phyloP scores from a whole-genome alignment of 805 yeast species.

The Candida parachauliodes region DNA sequence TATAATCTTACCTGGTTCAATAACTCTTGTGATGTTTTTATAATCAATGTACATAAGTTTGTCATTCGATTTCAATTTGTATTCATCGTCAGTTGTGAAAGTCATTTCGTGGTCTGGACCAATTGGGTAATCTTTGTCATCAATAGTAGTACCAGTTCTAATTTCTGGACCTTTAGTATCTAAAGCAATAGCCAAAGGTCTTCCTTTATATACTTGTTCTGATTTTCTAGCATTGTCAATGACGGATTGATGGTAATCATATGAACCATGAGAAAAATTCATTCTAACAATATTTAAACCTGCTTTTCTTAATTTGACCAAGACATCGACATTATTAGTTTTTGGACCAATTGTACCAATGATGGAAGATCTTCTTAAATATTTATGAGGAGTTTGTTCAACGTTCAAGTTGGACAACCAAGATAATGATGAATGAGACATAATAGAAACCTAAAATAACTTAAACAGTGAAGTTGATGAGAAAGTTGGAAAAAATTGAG shows the following conservation, averaged over 20 bases:
- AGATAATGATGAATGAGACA: slow-evolving; percentile 52
- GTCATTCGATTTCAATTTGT: slow-evolving; percentile 69
- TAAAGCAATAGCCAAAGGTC: slow-evolving; percentile 97
- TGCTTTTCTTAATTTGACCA: slow-evolving; percentile 88
- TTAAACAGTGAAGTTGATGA: background rate
- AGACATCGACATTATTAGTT: slow-evolving; percentile 83
- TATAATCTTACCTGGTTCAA: slow-evolving; percentile 81
- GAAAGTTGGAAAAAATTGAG: background rate
- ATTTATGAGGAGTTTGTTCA: slow-evolving; percentile 68
- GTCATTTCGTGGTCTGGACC: slow-evolving; percentile 84
- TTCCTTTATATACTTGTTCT: slow-evolving; percentile 84
- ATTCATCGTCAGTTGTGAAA: slow-evolving; percentile 86
- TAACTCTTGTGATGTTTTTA: slow-evolving; percentile 93
- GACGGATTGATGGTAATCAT: slow-evolving; percentile 96
- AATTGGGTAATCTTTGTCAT: slow-evolving; percentile 78
- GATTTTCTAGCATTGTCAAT: slow-evolving; percentile 95
- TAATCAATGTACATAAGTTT: slow-evolving; percentile 87
- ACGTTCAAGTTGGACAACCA: slow-evolving; percentile 84
- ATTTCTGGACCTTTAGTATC: slow-evolving; percentile 99
- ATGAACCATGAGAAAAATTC: slow-evolving; percentile 98
- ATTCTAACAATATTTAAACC: slow-evolving; percentile 97
- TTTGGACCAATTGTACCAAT: slow-evolving; percentile 99
- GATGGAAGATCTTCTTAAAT: slow-evolving; percentile 90
- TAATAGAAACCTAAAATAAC: slow-evolving; percentile 9
- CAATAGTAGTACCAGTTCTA: slow-evolving; percentile 94